Percentiles rank a stretch among this genome's conserved stretches.
phyloP scores from a whole-genome alignment of 331 rosid species.

The Quercus phellos region DNA sequence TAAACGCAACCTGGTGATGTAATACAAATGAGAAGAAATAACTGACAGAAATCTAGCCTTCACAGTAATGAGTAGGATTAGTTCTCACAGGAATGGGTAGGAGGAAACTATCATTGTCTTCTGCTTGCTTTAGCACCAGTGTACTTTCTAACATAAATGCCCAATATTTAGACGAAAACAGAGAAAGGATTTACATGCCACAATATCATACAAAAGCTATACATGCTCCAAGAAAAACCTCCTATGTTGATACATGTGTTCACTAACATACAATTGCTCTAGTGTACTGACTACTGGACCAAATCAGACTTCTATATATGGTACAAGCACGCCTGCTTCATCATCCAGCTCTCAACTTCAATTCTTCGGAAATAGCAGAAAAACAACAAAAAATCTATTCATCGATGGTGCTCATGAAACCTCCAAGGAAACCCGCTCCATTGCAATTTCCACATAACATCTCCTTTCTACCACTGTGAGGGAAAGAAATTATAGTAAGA shows the following conservation, averaged over 20 bases:
- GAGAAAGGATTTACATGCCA: too few species aligned
- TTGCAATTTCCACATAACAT: slow-evolving; percentile 85
- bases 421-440: slow-evolving; percentile 84
- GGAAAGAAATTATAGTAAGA: not conserved
- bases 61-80: not conserved
- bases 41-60: not conserved
- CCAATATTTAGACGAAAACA: too few species aligned
- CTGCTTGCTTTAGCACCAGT: not conserved
- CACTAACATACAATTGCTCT: not conserved
- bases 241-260: too few species aligned
- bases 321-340: not conserved
- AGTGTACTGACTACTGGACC: not conserved
- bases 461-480: slow-evolving; percentile 64
- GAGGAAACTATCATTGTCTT: not conserved
- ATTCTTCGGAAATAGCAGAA: slow-evolving; percentile 42
- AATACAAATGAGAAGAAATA: too few species aligned
- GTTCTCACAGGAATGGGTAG: not conserved
- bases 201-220: too few species aligned
- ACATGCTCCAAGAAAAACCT: too few species aligned
- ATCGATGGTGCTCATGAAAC: slow-evolving; percentile 79
- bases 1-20: not conserved
- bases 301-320: not conserved
- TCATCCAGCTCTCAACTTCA: not conserved
- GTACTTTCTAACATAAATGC: not conserved
- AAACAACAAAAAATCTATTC: slow-evolving; percentile 6